A percentile compares a stretch with the other conserved stretches of the same genome.
phyloP scores from a whole-genome alignment of 805 yeast species.

The Yamadazyma nakazawae region DNA sequence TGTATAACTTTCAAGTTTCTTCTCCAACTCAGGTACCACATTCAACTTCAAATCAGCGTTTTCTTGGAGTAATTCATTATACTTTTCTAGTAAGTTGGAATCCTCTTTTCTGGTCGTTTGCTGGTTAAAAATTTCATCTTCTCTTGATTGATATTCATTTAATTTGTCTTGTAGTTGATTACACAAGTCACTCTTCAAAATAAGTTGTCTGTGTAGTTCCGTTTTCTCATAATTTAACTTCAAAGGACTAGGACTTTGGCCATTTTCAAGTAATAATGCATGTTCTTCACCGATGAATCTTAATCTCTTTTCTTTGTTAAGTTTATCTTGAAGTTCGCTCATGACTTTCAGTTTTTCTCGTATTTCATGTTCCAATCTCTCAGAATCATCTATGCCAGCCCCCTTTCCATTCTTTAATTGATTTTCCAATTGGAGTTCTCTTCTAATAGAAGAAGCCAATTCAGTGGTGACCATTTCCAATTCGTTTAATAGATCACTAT shows the following conservation, averaged over 20 bases:
- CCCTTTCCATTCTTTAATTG: constrained; percentile 24
- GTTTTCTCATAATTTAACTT: constrained; percentile 57
- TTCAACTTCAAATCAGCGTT: constrained; percentile 41
- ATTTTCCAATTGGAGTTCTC: constrained; percentile 63
- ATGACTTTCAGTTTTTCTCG: constrained; percentile 32
- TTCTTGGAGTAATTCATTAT: constrained; percentile 38
- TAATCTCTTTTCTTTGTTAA: constrained; percentile 62
- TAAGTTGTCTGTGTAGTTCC: constrained; percentile 45
- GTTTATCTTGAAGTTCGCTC: constrained; percentile 50
- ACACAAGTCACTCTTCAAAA: constrained; percentile 46
- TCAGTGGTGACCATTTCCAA: constrained; percentile 68
- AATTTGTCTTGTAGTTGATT: constrained; percentile 47
- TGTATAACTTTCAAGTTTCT: constrained; percentile 17
- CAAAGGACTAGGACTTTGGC: constrained; percentile 50
- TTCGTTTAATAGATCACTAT: constrained; percentile 56
- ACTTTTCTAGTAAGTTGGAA: constrained; percentile 33
- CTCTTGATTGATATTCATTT: constrained; percentile 28
- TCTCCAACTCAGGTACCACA: constrained; percentile 46
- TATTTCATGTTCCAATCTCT: constrained; percentile 46
- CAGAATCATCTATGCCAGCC: constrained; percentile 31
- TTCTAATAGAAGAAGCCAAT: constrained; percentile 64
- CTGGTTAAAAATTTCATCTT: constrained; percentile 5
- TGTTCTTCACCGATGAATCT: constrained; percentile 73
- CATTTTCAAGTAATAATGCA: constrained; percentile 52
- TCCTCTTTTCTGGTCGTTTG: constrained; percentile 15